These are phyloP conservation scores for Nemania sp. DNA, from an alignment of 2,329 filamentous ascomycete genomes.

Conservation along the genomic window DNA sequence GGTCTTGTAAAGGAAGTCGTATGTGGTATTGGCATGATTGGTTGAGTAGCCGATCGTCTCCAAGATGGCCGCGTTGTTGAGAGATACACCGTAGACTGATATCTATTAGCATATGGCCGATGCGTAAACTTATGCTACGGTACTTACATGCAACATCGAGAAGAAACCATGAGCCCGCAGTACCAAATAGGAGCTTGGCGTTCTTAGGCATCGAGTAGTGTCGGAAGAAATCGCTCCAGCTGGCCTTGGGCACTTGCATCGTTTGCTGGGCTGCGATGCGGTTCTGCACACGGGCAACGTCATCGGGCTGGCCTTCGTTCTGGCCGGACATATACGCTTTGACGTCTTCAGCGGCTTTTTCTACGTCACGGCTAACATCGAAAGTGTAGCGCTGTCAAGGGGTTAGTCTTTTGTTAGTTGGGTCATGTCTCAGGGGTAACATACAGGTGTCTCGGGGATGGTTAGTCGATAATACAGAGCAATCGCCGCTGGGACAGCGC, in stretches of 20 bases:
- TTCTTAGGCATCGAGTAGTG: conserved; percentile 76
- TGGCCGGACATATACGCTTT: conserved; percentile 73
- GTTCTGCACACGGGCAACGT: conserved; percentile 63
- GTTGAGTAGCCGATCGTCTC: conserved; percentile 71
- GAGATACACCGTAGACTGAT: conserved; percentile 63
- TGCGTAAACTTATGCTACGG: conserved; percentile 28
- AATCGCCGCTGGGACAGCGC: conserved; percentile 77
- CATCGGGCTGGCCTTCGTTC: conserved; percentile 65
- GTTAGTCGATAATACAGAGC: conserved; percentile 80
- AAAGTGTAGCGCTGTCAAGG: conserved; percentile 71
- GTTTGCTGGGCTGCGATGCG: conserved; percentile 56
- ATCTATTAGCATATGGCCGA: conserved; percentile 31
- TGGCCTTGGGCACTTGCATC: conserved; percentile 69
- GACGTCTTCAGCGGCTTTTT: conserved; percentile 73
- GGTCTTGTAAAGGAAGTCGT: conserved; percentile 72
- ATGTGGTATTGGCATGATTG: conserved; percentile 56
- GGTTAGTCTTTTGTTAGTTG: conserved; percentile 13
- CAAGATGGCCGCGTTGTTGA: conserved; percentile 77
- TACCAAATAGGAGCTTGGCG: conserved; percentile 73
- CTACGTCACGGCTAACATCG: conserved; percentile 73
- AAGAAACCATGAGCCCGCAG: conserved; percentile 82
- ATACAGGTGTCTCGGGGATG: conserved; percentile 76
- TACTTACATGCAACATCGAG: conserved; percentile 50
- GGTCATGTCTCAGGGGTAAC: conserved; percentile 2
- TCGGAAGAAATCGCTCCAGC: conserved; percentile 69